Evolutionary conservation across 2,329 filamentous ascomycete genomes (phyloP).

Genomic region (Xylaria sp.): DNA sequence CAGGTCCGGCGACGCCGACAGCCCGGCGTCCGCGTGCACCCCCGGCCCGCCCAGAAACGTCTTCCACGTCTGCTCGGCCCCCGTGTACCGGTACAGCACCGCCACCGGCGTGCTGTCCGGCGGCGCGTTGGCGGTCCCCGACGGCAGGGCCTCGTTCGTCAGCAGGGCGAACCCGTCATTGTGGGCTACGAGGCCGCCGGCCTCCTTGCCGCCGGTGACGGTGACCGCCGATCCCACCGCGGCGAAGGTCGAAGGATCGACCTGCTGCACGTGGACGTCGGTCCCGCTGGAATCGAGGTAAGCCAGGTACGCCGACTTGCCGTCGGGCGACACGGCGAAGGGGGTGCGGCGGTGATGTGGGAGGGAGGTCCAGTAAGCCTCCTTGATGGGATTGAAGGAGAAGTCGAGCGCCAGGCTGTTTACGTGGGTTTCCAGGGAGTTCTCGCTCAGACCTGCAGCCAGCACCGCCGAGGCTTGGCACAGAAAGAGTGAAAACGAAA

Average conservation of each 20-base stretch:
- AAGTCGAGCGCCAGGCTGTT: constrained; percentile 51
- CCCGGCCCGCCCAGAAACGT: constrained; percentile 61
- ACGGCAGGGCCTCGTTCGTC: constrained; percentile 58
- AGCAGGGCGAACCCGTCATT: constrained; percentile 66
- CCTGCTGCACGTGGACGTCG: constrained; percentile 59
- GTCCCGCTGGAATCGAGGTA: constrained; percentile 60
- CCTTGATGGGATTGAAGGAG: constrained; percentile 60
- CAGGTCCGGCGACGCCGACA: constrained; percentile 58
- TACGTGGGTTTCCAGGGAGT: constrained; percentile 36
- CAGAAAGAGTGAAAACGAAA: constrained; percentile 1
- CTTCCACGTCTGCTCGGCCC: constrained; percentile 59
- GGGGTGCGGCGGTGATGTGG: constrained; percentile 65
- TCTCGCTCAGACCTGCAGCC: constrained; percentile 12
- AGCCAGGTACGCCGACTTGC: constrained; percentile 60
- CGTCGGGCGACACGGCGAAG: constrained; percentile 64
- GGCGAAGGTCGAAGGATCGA: constrained; percentile 57
- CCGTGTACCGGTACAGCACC: constrained; percentile 61
- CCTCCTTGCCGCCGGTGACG: constrained; percentile 58
- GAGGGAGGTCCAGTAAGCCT: constrained; percentile 63
- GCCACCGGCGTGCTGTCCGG: constrained; percentile 53
- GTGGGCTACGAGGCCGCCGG: constrained; percentile 63
- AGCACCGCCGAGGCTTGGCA: not conserved
- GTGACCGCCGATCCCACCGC: constrained; percentile 55
- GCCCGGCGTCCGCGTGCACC: constrained; percentile 49
- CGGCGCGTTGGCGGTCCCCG: constrained; percentile 52